Evolutionary conservation across 2,329 filamentous ascomycete genomes (phyloP), one percentile per base, ranked within the genome.

Genomic region (Plenodomus biglobosus): DNA sequence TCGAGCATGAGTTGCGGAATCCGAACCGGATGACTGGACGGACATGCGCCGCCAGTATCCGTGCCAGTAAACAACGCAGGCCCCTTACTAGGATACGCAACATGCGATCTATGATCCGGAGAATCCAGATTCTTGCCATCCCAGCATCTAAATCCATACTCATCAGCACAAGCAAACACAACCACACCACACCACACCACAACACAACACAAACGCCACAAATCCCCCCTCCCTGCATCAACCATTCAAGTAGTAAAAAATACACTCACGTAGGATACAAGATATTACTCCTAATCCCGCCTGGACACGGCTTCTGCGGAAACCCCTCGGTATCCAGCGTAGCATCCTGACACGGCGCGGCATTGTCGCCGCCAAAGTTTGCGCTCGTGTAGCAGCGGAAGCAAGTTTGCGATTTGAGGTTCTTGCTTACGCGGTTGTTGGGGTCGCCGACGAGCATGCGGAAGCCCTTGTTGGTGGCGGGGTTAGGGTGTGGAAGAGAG

Each of bases 81-180:
- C 1, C 64, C 65, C 17, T 53, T 65, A 20, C 55, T 63, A 1
- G 75, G 75, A 45, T 76, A 77, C 6, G 75, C 67, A 13, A 76
- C 72, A 55, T 77, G 83, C 51, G 75, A 75, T 69, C 77, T 78
- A 75, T 85, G 82, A 22, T 52, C 52, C 2, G 52, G 52, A 2
- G 48, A 52, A 66, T 85, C 77, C 5, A 76, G 50, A 58, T 78
- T 78, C 55, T 69, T 71, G 52, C 76, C 76, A 46, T 79, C 76
- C 76, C 76, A 78, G 49, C 69, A 37, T 8, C 35, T 36, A 13
- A 6, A 18, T 37, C 16, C 4, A 4, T 4, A 32, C 27, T 3
- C 27, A 8, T 13, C 13, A 34, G 27, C 27, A 5, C 22, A 24
- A 5, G 22, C 22, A 24, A 24, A 24, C 22, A 24, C n/a, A n/a